These are phyloP conservation scores for Chlorella ohadii DNA, from an alignment of 139 green algal genomes.

Conservation along the genomic window DNA sequence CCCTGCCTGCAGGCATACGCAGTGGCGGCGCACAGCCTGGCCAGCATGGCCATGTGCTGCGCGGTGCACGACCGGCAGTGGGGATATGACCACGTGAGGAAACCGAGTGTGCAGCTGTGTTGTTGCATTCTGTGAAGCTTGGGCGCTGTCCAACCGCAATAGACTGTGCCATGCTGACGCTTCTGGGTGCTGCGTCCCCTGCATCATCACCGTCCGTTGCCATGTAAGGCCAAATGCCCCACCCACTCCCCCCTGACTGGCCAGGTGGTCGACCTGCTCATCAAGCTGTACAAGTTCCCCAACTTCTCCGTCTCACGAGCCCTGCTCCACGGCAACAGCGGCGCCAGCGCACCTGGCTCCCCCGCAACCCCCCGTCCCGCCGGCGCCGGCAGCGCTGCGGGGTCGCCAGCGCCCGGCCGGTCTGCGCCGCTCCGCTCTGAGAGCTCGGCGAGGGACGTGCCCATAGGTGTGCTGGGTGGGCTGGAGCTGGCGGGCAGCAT, in stretches of 20 bases:
- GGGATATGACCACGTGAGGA: slow-evolving; percentile 48
- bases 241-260: too few species aligned
- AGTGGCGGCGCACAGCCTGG: slow-evolving; percentile 33
- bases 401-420: neutral
- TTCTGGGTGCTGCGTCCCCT: too few species aligned
- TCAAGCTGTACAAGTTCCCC: slow-evolving; percentile 67
- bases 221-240: too few species aligned
- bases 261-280: slow-evolving; percentile 55
- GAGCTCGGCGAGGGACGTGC: slow-evolving; percentile 15
- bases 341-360: too few species aligned
- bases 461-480: slow-evolving; percentile 7
- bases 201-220: too few species aligned
- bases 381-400: neutral
- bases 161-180: too few species aligned
- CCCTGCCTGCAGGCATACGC: slow-evolving; percentile 24
- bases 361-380: neutral
- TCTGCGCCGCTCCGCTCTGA: neutral
- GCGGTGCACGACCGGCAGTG: slow-evolving; percentile 40
- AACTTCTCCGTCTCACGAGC: slow-evolving; percentile 34
- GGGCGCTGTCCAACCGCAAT: too few species aligned
- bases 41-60: slow-evolving; percentile 36
- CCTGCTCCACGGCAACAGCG: slow-evolving; percentile 44
- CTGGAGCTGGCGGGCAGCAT: too few species aligned
- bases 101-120: too few species aligned
- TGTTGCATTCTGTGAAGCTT: too few species aligned